A percentile compares a stretch with the other conserved stretches of the same genome.
phyloP scores from a whole-genome alignment of 1,284 basidiomycete species.

The Irpex rosettiformis region DNA sequence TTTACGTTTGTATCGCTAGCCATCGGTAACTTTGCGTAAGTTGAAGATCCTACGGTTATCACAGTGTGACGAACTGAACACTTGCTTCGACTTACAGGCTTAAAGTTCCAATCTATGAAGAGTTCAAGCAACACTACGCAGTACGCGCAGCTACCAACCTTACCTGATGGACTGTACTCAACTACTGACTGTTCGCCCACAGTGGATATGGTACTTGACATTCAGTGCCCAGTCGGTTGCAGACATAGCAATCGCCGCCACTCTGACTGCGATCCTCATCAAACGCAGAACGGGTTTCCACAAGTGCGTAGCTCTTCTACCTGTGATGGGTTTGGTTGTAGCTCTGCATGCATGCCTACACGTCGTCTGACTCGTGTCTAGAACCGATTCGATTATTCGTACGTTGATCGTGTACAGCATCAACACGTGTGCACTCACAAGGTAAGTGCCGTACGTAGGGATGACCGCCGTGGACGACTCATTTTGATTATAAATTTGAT shows the following conservation, averaged over 20 bases:
- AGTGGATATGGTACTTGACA: conserved; percentile 8
- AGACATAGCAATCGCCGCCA: conserved; percentile 4
- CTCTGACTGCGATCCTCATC: conserved; percentile 1
- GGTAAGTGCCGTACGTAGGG: background rate
- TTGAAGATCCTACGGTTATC: background rate
- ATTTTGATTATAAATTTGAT: too few relatives aligned
- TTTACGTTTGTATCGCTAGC: background rate
- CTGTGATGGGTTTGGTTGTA: background rate
- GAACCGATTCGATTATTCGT: conserved; percentile 5
- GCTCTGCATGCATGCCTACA: too few relatives aligned
- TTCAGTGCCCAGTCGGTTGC: conserved; percentile 1
- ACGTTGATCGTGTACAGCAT: conserved; percentile 6
- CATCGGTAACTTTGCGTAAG: background rate
- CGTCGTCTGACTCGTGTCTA: background rate
- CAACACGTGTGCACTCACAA: conserved; percentile 4
- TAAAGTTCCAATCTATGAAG: background rate
- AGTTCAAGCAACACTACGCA: background rate
- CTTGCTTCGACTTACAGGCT: background rate
- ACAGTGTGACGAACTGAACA: too few relatives aligned
- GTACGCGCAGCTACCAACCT: background rate
- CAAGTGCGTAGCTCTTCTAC: background rate
- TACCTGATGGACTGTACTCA: background rate
- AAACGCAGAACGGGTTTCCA: conserved; percentile 2
- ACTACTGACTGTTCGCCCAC: background rate
- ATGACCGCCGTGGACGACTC: background rate